phyloP scores from a whole-genome alignment of 352 stramenopile genomes.

The Globisporangium nagaii region DNA sequence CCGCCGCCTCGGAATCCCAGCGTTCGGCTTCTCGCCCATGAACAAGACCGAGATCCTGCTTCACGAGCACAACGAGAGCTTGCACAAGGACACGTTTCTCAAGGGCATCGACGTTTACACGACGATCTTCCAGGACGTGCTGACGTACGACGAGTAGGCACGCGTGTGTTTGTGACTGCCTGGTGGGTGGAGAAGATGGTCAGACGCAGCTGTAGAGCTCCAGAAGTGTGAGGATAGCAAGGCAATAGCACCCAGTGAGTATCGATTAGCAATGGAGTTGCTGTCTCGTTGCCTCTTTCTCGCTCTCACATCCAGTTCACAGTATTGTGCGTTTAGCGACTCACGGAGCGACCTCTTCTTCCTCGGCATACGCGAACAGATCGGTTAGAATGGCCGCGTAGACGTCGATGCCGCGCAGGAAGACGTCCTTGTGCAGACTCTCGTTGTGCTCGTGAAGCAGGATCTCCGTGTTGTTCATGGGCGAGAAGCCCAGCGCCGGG shows the following conservation, averaged over 20 bases:
- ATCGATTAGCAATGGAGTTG: too few relatives aligned
- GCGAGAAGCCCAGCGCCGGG: conserved; percentile 90
- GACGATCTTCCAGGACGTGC: conserved; percentile 33
- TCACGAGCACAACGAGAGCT: conserved; percentile 94
- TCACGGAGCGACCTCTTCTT: too few relatives aligned
- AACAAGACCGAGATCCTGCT: conserved; percentile 90
- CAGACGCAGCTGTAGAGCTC: too few relatives aligned
- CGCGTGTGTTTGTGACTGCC: too few relatives aligned
- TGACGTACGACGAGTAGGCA: too few relatives aligned
- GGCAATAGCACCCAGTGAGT: too few relatives aligned
- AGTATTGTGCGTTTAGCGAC: too few relatives aligned
- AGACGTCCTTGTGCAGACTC: conserved; percentile 88
- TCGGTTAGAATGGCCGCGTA: conserved; percentile 50
- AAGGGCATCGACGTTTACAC: conserved; percentile 88
- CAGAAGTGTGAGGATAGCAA: too few relatives aligned
- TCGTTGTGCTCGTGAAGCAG: conserved; percentile 96
- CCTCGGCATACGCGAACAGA: conserved; percentile 25
- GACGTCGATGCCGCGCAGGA: conserved; percentile 89
- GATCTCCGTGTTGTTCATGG: conserved; percentile 92
- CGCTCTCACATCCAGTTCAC: too few relatives aligned
- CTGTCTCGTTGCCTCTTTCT: too few relatives aligned
- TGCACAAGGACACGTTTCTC: conserved; percentile 89
- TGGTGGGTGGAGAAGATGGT: too few relatives aligned
- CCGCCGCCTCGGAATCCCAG: conserved; percentile 83
- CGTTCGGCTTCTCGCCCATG: conserved; percentile 94